phyloP scores from a whole-genome alignment of 768 basidiomycete genomes.

The Suillus paluster region DNA sequence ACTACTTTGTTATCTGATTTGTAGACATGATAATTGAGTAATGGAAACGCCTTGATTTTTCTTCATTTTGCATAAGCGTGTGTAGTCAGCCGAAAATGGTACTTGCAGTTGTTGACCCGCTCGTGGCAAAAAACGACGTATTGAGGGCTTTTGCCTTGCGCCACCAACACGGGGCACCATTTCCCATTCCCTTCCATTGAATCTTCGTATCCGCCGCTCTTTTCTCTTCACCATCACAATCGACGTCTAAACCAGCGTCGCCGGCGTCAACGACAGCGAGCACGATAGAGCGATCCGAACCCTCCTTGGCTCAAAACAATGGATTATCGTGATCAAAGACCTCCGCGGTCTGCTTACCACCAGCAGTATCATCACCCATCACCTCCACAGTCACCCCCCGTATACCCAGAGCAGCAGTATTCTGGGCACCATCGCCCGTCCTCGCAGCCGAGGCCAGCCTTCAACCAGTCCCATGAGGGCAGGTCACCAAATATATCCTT shows the following conservation, averaged over 20 bases:
- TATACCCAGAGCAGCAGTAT: constrained; percentile 38
- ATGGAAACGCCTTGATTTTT: not conserved
- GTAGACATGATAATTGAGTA: not conserved
- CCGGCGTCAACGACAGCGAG: not conserved
- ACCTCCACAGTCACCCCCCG: constrained; percentile 40
- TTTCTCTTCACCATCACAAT: constrained; percentile 8
- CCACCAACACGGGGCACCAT: not conserved
- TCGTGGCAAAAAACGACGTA: constrained; percentile 8
- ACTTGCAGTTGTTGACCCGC: constrained; percentile 1
- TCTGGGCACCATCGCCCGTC: constrained; percentile 21
- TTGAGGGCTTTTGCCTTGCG: constrained; percentile 4
- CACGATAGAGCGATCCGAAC: not conserved
- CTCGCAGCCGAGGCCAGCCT: constrained; percentile 18
- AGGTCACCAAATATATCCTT: constrained; percentile 62
- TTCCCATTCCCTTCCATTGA: constrained; percentile 4
- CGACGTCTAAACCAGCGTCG: not conserved
- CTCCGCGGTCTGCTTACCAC: constrained; percentile 59
- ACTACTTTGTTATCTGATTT: not conserved
- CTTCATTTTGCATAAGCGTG: not conserved
- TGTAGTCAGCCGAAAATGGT: constrained; percentile 2
- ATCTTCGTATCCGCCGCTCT: constrained; percentile 12
- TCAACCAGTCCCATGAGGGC: constrained; percentile 31
- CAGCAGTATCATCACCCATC: constrained; percentile 44
- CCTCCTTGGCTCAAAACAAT: constrained; percentile 24
- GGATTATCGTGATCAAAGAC: constrained; percentile 49